phyloP scores from a whole-genome alignment of 2,329 filamentous ascomycete genomes.

The Neopestalotiopsis rosae region DNA sequence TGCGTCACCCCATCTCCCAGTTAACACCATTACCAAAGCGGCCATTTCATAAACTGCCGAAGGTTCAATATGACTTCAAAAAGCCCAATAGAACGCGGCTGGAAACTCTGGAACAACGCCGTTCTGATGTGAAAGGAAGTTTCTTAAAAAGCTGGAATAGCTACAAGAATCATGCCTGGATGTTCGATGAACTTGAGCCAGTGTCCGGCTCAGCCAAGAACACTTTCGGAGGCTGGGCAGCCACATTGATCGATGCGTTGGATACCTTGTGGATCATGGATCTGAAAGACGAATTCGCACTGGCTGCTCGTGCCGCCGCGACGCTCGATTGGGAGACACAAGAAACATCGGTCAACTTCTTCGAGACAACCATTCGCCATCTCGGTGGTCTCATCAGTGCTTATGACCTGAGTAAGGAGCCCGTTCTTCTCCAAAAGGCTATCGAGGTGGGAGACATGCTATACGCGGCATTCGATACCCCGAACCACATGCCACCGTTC shows the following conservation, averaged over 20 bases:
- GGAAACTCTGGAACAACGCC: constrained; percentile 31
- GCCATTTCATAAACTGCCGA: constrained; percentile 11
- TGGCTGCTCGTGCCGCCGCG: constrained; percentile 54
- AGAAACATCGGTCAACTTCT: constrained; percentile 45
- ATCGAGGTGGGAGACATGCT: constrained; percentile 53
- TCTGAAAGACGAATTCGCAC: constrained; percentile 59
- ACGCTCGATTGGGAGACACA: constrained; percentile 55
- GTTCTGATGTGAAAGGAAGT: constrained; percentile 43
- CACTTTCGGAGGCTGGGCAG: constrained; percentile 60
- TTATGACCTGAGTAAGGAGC: constrained; percentile 50
- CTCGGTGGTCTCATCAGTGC: constrained; percentile 51
- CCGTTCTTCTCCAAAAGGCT: constrained; percentile 47
- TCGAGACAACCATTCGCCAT: constrained; percentile 54
- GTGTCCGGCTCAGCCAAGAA: constrained; percentile 52
- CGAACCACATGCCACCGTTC: constrained; percentile 55
- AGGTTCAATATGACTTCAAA: constrained; percentile 41
- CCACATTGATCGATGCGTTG: constrained; percentile 64
- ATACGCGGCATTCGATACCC: constrained; percentile 53
- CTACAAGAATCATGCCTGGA: constrained; percentile 59
- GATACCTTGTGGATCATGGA: constrained; percentile 70
- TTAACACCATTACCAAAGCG: constrained; percentile 17
- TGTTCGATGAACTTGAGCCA: constrained; percentile 56
- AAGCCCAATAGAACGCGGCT: constrained; percentile 26
- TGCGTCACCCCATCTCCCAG: constrained; percentile 15
- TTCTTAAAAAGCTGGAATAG: constrained; percentile 54